These are phyloP conservation scores for Singerocomus inundabilis DNA, from an alignment of 1,284 basidiomycete genomes.

Conservation along the genomic window DNA sequence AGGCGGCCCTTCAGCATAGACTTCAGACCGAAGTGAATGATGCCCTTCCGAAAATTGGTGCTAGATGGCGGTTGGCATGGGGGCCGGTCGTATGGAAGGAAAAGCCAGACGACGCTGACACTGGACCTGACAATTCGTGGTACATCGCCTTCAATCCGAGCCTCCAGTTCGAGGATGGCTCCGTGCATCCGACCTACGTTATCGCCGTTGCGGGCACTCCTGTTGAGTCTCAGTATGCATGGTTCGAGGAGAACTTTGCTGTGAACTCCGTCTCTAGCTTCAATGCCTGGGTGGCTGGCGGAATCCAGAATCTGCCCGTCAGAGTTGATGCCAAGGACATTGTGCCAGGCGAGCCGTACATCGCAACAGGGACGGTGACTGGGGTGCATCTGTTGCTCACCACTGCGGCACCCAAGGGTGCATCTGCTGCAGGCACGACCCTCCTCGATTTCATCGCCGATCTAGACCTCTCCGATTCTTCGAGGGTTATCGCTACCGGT, in stretches of 20 bases:
- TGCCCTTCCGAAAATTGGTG: not conserved
- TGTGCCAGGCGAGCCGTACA: not conserved
- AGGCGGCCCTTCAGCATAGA: not conserved
- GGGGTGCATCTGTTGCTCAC: conserved; percentile 9
- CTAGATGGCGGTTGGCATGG: conserved; percentile 15
- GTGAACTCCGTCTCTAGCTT: too few species aligned
- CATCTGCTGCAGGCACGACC: not conserved
- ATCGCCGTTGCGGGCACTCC: conserved; percentile 18
- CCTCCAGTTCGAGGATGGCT: too few species aligned
- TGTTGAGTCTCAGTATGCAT: not conserved
- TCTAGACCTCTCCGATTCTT: not conserved
- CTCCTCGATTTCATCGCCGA: conserved; percentile 11
- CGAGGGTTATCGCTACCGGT: conserved; percentile 6
- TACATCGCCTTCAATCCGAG: conserved; percentile 17
- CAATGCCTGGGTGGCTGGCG: too few species aligned
- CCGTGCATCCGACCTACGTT: conserved; percentile 10
- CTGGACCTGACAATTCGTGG: conserved; percentile 21
- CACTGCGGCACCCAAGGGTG: not conserved
- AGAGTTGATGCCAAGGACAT: not conserved
- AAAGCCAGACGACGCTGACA: not conserved
- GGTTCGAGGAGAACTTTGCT: conserved; percentile 3
- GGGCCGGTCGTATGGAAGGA: conserved; percentile 21
- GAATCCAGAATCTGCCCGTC: too few species aligned
- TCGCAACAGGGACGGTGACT: not conserved
- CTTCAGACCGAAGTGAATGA: not conserved